Evolutionary conservation across 768 basidiomycete genomes (phyloP).

Genomic region (Pholiota conissans): DNA sequence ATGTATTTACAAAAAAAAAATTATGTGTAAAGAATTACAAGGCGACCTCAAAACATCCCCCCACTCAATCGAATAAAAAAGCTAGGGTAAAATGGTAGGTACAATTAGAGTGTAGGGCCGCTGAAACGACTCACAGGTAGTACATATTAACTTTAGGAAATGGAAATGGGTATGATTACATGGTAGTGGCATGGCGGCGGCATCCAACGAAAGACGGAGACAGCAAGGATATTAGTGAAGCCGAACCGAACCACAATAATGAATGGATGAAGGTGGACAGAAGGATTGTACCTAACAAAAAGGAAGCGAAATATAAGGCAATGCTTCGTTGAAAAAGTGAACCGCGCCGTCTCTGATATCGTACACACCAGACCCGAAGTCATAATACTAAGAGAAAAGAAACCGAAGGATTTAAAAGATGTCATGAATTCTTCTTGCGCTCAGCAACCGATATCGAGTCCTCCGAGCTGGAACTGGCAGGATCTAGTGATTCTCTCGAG

Average conservation of each 20-base stretch:
- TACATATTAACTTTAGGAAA: background rate
- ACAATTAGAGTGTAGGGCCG: background rate
- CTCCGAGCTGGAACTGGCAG: slow-evolving; percentile 21
- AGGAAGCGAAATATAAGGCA: background rate
- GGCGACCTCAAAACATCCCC: background rate
- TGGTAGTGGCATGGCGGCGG: background rate
- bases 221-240: background rate
- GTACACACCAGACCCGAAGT: background rate
- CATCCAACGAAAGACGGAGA: background rate
- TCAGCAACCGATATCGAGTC: slow-evolving; percentile 10
- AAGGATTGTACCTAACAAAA: background rate
- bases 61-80: background rate
- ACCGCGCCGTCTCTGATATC: background rate
- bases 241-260: background rate
- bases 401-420: background rate
- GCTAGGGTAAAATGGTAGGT: background rate
- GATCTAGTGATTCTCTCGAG: slow-evolving; percentile 19
- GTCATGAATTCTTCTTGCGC: slow-evolving; percentile 27
- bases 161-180: background rate
- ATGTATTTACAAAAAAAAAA: background rate
- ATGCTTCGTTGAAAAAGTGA: background rate
- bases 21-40: background rate
- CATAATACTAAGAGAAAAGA: background rate
- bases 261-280: background rate
- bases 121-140: background rate